These are phyloP conservation scores for Petunia secreta DNA, from an alignment of 257 asterid genomes.

Conservation along the genomic window DNA sequence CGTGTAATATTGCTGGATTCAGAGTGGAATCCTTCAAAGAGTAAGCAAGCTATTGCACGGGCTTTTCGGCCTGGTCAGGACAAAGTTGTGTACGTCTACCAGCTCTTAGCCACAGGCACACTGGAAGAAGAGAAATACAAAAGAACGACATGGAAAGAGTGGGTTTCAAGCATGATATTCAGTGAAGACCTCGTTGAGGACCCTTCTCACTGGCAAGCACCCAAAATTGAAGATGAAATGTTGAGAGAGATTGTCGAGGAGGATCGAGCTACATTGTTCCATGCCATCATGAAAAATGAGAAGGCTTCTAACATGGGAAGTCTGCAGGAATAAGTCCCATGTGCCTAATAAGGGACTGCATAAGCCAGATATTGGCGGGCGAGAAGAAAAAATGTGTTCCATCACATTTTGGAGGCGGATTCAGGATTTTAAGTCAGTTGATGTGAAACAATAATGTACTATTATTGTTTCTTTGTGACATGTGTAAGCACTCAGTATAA, in stretches of 20 bases:
- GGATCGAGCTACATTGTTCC: conserved; percentile 86
- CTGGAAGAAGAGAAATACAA: conserved; percentile 89
- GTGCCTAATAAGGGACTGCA: neutral
- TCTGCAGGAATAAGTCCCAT: conserved; percentile 50
- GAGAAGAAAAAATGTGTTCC: conserved; percentile 6
- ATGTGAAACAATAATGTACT: neutral
- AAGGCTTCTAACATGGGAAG: conserved; percentile 87
- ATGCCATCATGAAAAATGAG: conserved; percentile 90
- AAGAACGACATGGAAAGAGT: conserved; percentile 96
- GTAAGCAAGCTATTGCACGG: conserved; percentile 94
- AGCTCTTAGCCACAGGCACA: conserved; percentile 84
- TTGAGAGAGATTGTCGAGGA: conserved; percentile 95
- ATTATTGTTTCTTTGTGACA: neutral
- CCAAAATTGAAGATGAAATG: conserved; percentile 82
- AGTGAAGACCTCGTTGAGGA: conserved; percentile 90
- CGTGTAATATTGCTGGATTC: conserved; percentile 89
- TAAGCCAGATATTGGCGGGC: neutral
- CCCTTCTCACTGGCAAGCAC: conserved; percentile 98
- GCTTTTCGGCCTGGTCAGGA: conserved; percentile 98
- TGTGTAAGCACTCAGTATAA: neutral
- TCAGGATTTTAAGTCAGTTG: conserved; percentile 8
- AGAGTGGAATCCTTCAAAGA: conserved; percentile 98
- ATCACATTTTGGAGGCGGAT: conserved; percentile 24
- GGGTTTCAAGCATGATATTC: conserved; percentile 98
- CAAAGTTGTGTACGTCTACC: conserved; percentile 91